These are phyloP conservation scores for Verruconis gallopava DNA, from an alignment of 2,329 filamentous ascomycete species.

Conservation along the genomic window DNA sequence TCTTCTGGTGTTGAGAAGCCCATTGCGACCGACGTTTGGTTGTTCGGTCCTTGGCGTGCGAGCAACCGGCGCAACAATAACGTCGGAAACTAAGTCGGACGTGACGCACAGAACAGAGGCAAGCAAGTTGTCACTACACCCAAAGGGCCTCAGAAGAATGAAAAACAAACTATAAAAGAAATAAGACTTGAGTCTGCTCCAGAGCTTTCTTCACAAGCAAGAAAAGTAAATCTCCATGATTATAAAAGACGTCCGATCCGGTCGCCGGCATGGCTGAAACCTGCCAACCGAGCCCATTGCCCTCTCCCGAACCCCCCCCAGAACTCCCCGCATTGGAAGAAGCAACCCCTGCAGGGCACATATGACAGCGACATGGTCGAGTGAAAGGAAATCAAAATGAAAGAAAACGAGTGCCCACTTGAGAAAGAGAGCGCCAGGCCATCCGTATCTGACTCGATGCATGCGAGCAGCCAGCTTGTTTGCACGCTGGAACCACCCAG, in stretches of 20 bases:
- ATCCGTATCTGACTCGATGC: not conserved
- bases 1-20: not conserved
- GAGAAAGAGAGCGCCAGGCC: not conserved
- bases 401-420: no score
- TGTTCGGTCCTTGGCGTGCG: not conserved
- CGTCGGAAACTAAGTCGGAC: no score
- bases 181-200: no score
- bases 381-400: no score
- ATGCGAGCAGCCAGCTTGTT: no score
- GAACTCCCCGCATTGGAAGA: not conserved
- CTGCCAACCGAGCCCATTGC: not conserved
- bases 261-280: not conserved
- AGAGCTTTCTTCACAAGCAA: not conserved
- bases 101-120: not conserved
- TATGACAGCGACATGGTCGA: constrained; percentile 1
- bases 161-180: no score
- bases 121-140: not conserved
- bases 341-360: not conserved
- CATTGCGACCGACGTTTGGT: constrained; percentile 1
- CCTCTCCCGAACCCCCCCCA: not conserved
- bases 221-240: not conserved
- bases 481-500: no score
- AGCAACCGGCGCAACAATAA: no score
- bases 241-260: not conserved
- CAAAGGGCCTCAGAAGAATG: not conserved